phyloP scores from a whole-genome alignment of 2,329 filamentous ascomycete genomes.

The Sporothrix phasma region DNA sequence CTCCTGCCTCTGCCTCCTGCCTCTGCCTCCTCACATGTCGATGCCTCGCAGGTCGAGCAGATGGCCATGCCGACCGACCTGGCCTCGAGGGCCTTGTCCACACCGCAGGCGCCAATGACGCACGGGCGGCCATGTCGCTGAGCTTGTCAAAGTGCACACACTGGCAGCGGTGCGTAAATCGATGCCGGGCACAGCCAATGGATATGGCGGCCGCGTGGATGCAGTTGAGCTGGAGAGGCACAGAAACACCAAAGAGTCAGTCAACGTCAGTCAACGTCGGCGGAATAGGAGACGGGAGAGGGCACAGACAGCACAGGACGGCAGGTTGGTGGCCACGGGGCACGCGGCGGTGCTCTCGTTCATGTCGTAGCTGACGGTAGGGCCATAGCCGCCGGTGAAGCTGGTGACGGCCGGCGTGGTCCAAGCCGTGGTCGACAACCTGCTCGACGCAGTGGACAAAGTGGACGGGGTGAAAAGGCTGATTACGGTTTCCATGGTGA shows the following conservation, averaged over 20 bases:
- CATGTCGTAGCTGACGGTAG: neutral
- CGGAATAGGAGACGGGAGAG: neutral
- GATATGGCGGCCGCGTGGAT: neutral
- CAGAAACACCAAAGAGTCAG: neutral
- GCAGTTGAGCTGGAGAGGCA: neutral
- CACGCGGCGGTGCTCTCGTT: neutral
- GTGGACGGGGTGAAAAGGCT: no score
- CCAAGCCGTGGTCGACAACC: no score
- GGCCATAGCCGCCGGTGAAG: neutral
- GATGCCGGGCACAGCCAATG: neutral
- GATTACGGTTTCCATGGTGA: no score
- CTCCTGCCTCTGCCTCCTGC: no score
- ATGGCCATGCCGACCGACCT: neutral
- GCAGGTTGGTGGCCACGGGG: neutral
- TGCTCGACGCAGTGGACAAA: no score
- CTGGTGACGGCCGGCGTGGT: no score
- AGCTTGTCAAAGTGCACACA: neutral
- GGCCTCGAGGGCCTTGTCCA: neutral
- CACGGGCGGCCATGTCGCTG: neutral
- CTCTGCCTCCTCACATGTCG: neutral
- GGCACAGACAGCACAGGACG: neutral
- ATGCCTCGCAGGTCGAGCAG: neutral
- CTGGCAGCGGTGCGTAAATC: neutral
- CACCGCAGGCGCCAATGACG: neutral
- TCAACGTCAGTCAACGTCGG: neutral